These are phyloP conservation scores for Fusarium pininemorale DNA, from an alignment of 2,329 filamentous ascomycete genomes.

Conservation along the genomic window DNA sequence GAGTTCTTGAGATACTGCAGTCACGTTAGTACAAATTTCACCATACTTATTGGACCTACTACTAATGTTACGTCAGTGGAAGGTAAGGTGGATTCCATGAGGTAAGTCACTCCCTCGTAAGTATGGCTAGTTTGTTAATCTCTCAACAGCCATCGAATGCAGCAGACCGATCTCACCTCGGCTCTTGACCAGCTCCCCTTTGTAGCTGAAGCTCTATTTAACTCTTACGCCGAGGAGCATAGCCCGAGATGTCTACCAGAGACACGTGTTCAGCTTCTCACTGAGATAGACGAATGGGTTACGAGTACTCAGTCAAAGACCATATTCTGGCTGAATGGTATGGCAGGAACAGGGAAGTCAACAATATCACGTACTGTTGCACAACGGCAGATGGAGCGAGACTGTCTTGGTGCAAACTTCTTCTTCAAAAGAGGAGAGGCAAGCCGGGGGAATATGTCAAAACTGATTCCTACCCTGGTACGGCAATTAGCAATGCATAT, in stretches of 20 bases:
- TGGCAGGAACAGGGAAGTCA: conserved; percentile 53
- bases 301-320: conserved; percentile 25
- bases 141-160: neutral
- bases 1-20: conserved; percentile 50
- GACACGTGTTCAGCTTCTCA: conserved; percentile 47
- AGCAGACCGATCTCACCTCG: fast-evolving
- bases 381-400: neutral
- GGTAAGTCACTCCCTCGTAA: fast-evolving
- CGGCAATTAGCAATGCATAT: conserved; percentile 40
- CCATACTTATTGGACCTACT: fast-evolving
- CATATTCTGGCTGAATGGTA: conserved; percentile 52
- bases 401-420: conserved; percentile 48
- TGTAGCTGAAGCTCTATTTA: conserved; percentile 41
- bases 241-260: conserved; percentile 42
- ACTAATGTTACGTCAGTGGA: fast-evolving
- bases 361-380: conserved; percentile 54
- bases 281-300: conserved; percentile 8
- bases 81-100: neutral
- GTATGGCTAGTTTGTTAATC: fast-evolving
- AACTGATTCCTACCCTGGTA: conserved; percentile 53
- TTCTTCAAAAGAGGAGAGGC: conserved; percentile 54
- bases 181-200: neutral
- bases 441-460: conserved; percentile 46
- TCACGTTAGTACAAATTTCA: neutral
- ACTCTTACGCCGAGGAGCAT: conserved; percentile 48